Base-by-base conservation (phyloP, 768 basidiomycete species). In the Mycena rosella region DNA sequence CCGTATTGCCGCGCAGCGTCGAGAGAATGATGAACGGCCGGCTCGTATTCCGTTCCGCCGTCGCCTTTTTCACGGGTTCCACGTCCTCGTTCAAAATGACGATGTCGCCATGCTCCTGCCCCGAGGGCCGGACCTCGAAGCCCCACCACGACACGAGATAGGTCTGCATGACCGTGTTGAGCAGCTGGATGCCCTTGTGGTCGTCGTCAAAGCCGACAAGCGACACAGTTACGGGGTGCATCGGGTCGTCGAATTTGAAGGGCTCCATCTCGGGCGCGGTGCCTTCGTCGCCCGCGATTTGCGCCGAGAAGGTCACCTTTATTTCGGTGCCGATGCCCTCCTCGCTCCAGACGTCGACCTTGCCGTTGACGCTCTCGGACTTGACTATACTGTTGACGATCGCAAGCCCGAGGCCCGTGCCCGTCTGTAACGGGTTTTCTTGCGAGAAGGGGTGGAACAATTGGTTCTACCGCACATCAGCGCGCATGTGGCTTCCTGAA, bases 391-490 rank as follows among this genome's bases (percentile, higher is more conserved):
- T 95, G 81, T 93, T 95, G 75, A 98, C 96, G 70, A 98, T 98
- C 34, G 96, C 96, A 26, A 98, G 88, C 13, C 96, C 96, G 10
- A 98, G 87, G 7, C 96, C 96, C 2, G 96, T 98, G 2, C 96
- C 96, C 1, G 95, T 90, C 74, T 96, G 95, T 7, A 97, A 78
- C 0, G 96, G 96, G 72, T 97, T 96, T 78, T 98, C 96, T 81
- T 98, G 96, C 0, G 96, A 96, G 80, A 98, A 98, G 0, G 96
- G 96, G 72, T 97, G 96, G 82, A 98, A 98, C 7, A 98, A 84
- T 80, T 96, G 94, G 73, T 98, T 96, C 92, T 68, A 34, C 1
- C n/a, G 93, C 64, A 45, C 63, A 56, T 57, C 30, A 63, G 57
- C 13, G 47, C 34, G 36, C n/a, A 24, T 8, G 20, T 14, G n/a